These are phyloP conservation scores for Phytophthora pisi DNA, from an alignment of 352 stramenopile species.

Conservation along the genomic window DNA sequence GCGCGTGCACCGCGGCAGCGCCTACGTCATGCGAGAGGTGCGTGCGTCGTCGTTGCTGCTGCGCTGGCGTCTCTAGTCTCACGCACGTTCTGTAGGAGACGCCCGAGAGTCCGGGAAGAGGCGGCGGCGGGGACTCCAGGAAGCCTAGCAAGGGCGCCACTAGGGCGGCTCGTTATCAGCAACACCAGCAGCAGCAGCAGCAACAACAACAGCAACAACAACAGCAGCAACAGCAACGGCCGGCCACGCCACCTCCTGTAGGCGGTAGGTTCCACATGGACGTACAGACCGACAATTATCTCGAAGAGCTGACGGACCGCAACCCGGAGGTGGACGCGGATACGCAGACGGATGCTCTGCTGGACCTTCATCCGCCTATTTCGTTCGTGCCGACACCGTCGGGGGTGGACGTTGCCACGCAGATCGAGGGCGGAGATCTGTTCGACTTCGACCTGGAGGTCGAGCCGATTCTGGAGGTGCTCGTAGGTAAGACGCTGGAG, in stretches of 20 bases:
- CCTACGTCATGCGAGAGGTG: slow-evolving; percentile 82
- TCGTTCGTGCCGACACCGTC: slow-evolving; percentile 90
- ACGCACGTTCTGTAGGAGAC: slow-evolving; percentile 33
- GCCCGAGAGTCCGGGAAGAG: slow-evolving; percentile 33
- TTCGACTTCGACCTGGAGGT: slow-evolving; percentile 97
- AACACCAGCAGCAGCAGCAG: slow-evolving; percentile 8
- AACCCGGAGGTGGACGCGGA: slow-evolving; percentile 88
- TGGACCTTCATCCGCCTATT: slow-evolving; percentile 85
- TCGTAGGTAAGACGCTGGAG: slow-evolving; percentile 95
- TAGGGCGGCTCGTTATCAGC: slow-evolving; percentile 24
- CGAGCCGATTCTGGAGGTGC: slow-evolving; percentile 94
- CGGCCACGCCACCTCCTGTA: slow-evolving; percentile 85
- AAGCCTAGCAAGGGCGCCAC: slow-evolving; percentile 27
- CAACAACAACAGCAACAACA: slow-evolving; percentile 16
- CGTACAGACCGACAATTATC: slow-evolving; percentile 95
- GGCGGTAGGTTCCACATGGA: slow-evolving; percentile 91
- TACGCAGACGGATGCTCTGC: slow-evolving; percentile 92
- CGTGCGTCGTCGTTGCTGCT: background rate
- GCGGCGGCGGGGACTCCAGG: background rate
- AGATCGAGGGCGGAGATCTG: slow-evolving; percentile 93
- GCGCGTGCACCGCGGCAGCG: slow-evolving; percentile 94
- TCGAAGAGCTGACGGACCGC: slow-evolving; percentile 93
- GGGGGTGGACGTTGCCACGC: slow-evolving; percentile 88
- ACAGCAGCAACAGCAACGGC: slow-evolving; percentile 36
- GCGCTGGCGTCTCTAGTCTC: too few relatives aligned